A percentile compares a stretch with the other conserved stretches of the same genome.
These are phyloP conservation scores for Verticillium isaacii DNA, from an alignment of 2,329 filamentous ascomycete genomes.

Conservation along the genomic window DNA sequence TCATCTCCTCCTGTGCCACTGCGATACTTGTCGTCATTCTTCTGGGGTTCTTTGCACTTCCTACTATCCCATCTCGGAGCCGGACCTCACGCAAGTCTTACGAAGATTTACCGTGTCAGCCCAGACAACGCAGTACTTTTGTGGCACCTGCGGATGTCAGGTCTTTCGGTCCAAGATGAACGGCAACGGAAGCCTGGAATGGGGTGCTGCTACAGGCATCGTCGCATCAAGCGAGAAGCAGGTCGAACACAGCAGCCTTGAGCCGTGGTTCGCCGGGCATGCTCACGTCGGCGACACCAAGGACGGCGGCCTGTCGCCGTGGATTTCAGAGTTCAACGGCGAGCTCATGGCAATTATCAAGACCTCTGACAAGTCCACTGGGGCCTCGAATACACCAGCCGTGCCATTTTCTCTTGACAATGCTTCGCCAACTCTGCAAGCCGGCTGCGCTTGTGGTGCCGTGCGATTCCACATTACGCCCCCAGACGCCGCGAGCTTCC, in stretches of 20 bases:
- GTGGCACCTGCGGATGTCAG: slow-evolving; percentile 35
- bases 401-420: background rate
- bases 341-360: background rate
- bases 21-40: slow-evolving; percentile 21
- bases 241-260: background rate
- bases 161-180: slow-evolving; percentile 22
- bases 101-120: slow-evolving; percentile 1
- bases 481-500: slow-evolving; percentile 40
- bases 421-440: slow-evolving; percentile 28
- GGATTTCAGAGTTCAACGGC: slow-evolving; percentile 11
- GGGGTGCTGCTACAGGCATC: slow-evolving; percentile 33
- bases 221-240: slow-evolving; percentile 14
- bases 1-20: slow-evolving; percentile 24
- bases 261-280: slow-evolving; percentile 11
- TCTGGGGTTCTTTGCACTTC: slow-evolving; percentile 33
- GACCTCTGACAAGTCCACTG: background rate
- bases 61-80: slow-evolving; percentile 24
- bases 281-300: slow-evolving; percentile 22
- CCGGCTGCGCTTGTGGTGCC: slow-evolving; percentile 48
- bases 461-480: slow-evolving; percentile 53
- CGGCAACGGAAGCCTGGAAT: slow-evolving; percentile 10
- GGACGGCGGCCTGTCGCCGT: slow-evolving; percentile 31
- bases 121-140: slow-evolving; percentile 28
- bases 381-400: background rate
- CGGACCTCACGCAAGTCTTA: slow-evolving; percentile 10